A percentile compares a stretch with the other conserved stretches of the same genome.
These are phyloP conservation scores for Novymonas esmeraldas DNA, from an alignment of 208 protist species.

Conservation along the genomic window DNA sequence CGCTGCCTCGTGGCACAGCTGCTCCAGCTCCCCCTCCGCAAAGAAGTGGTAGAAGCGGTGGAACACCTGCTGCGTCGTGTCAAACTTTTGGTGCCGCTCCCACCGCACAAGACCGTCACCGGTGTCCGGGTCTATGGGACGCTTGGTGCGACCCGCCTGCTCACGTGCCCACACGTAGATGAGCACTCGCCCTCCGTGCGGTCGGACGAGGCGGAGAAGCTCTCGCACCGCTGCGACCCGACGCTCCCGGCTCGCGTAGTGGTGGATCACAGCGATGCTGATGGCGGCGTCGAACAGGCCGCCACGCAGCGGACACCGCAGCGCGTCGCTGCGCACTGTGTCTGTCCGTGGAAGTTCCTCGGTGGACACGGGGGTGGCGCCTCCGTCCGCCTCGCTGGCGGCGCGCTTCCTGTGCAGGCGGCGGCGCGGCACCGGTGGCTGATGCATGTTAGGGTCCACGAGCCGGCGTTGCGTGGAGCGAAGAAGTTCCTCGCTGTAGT, in stretches of 20 bases:
- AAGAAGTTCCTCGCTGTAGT: slow-evolving; percentile 68
- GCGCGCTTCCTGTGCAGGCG: slow-evolving; percentile 10
- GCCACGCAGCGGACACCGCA: slow-evolving; percentile 58
- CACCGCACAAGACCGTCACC: slow-evolving; percentile 70
- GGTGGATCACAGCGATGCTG: slow-evolving; percentile 92
- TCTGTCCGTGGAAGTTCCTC: slow-evolving; percentile 52
- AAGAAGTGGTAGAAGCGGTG: slow-evolving; percentile 91
- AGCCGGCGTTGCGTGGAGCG: slow-evolving; percentile 48
- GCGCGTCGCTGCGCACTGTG: slow-evolving; percentile 65
- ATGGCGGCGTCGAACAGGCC: slow-evolving; percentile 81
- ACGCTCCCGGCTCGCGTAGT: slow-evolving; percentile 70
- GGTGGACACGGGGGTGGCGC: slow-evolving; percentile 9
- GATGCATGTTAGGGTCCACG: slow-evolving; percentile 48
- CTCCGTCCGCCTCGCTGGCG: slow-evolving; percentile 5
- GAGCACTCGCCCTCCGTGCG: slow-evolving; percentile 61
- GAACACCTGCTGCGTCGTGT: slow-evolving; percentile 44
- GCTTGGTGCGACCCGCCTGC: slow-evolving; percentile 22
- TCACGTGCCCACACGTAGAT: slow-evolving; percentile 90
- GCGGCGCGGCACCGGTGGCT: slow-evolving; percentile 3
- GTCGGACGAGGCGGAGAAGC: slow-evolving; percentile 74
- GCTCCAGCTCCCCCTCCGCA: slow-evolving; percentile 71
- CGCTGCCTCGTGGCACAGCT: slow-evolving; percentile 44
- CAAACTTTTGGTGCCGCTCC: slow-evolving; percentile 63
- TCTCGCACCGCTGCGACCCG: slow-evolving; percentile 58
- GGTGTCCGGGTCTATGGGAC: slow-evolving; percentile 39